phyloP scores from a whole-genome alignment of 2,329 filamentous ascomycete genomes.

The Alternaria metachromatica region DNA sequence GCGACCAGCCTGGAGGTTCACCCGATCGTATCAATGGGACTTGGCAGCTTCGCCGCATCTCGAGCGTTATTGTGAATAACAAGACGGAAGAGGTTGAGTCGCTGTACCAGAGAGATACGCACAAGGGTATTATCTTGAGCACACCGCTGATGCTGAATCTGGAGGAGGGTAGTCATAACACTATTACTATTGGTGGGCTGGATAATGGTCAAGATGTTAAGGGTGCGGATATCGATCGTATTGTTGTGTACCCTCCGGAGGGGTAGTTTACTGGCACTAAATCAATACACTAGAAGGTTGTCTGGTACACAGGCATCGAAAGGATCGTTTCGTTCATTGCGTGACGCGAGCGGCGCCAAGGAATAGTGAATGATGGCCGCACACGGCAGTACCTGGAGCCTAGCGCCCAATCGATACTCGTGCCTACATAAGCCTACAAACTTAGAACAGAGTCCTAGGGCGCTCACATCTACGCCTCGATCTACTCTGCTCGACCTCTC shows the following conservation, averaged over 20 bases:
- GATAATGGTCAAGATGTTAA: slow-evolving; percentile 64
- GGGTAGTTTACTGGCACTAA: slow-evolving; percentile 11
- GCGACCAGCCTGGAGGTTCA: slow-evolving; percentile 59
- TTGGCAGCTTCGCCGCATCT: slow-evolving; percentile 67
- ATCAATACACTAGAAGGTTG: neutral
- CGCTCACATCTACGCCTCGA: neutral
- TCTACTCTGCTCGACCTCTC: neutral
- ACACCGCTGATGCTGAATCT: slow-evolving; percentile 63
- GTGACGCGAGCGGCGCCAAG: neutral
- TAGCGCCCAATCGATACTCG: neutral
- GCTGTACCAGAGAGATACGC: slow-evolving; percentile 62
- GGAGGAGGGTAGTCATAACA: slow-evolving; percentile 63
- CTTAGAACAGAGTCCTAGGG: neutral
- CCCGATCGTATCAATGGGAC: slow-evolving; percentile 66
- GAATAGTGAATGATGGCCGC: neutral
- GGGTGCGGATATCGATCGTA: slow-evolving; percentile 65
- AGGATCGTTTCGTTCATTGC: neutral
- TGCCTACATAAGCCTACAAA: neutral
- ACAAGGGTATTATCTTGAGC: slow-evolving; percentile 66
- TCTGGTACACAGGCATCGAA: neutral
- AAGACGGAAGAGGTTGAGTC: slow-evolving; percentile 58
- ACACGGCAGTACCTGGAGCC: neutral
- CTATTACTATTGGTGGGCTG: slow-evolving; percentile 64
- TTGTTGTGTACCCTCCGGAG: slow-evolving; percentile 67
- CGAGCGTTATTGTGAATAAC: slow-evolving; percentile 66